Evolutionary conservation across 1,139 yeast genomes (phyloP).

Genomic region (Lizanozyma gosingica): DNA sequence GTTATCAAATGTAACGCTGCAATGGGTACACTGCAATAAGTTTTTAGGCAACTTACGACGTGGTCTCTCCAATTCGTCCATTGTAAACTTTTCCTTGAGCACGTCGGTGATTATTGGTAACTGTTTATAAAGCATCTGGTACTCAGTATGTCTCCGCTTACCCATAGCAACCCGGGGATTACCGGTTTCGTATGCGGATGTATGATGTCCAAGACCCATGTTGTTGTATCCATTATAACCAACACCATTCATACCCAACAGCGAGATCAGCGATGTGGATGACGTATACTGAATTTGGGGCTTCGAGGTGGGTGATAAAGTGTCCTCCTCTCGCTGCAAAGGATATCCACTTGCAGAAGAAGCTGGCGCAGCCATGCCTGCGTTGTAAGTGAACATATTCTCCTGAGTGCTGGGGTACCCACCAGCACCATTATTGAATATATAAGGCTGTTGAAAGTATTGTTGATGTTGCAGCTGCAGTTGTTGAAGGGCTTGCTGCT

Average conservation of each 20-base stretch:
- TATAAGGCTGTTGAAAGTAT: not conserved
- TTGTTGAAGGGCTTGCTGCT: not conserved
- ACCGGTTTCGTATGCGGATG: not conserved
- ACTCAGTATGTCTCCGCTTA: not conserved
- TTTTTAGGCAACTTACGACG: not conserved
- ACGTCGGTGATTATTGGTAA: not conserved
- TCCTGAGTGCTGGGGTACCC: not conserved
- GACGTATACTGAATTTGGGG: not conserved
- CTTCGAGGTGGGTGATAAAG: slow-evolving; percentile 1
- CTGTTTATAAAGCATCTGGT: not conserved
- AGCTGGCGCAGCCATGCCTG: slow-evolving; percentile 1
- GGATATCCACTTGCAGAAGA: not conserved
- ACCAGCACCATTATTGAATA: not conserved
- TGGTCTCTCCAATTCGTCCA: not conserved
- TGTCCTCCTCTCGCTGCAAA: not conserved
- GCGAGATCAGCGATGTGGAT: not conserved
- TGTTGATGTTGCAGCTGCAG: slow-evolving; percentile 1
- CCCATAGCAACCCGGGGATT: not conserved
- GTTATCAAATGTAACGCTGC: slow-evolving; percentile 30
- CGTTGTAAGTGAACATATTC: not conserved
- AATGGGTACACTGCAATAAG: slow-evolving; percentile 36
- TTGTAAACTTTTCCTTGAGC: not conserved
- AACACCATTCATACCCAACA: not conserved
- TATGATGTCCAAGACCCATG: not conserved
- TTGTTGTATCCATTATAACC: not conserved